Conservation (phyloP, 2,329 filamentous ascomycete species). For the Scedosporium dehoogii region DNA sequence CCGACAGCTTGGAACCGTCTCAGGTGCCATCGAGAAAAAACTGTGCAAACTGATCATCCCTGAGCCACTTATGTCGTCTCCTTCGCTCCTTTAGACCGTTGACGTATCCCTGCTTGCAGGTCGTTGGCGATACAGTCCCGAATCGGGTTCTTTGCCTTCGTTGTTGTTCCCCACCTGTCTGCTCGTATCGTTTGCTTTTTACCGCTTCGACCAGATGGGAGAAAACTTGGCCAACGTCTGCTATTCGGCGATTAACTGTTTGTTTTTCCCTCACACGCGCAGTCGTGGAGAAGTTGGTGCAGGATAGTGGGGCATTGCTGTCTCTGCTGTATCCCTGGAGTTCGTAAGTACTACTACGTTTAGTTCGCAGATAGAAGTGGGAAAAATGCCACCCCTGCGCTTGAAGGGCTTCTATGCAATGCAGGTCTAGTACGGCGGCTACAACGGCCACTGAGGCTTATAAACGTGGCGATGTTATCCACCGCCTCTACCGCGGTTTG, state of each 20-base stretch:
- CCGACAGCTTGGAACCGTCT: slow-evolving; percentile 5
- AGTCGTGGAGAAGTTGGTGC: not conserved
- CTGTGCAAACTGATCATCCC: not conserved
- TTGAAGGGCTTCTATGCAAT: not conserved
- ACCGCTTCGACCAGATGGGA: not conserved
- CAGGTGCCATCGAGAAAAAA: not conserved
- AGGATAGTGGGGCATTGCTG: no score
- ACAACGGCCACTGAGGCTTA: not conserved
- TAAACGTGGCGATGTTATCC: not conserved
- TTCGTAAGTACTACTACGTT: no score
- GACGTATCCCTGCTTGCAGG: not conserved
- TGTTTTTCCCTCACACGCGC: not conserved
- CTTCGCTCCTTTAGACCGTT: not conserved
- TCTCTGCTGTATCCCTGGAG: no score
- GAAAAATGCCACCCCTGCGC: not conserved
- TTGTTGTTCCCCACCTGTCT: not conserved
- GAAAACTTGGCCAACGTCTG: no score
- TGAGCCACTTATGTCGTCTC: not conserved
- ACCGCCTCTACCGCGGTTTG: not conserved
- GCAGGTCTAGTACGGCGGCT: not conserved
- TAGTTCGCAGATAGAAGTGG: not conserved
- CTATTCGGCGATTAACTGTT: no score
- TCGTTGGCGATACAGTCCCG: not conserved
- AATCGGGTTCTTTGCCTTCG: not conserved
- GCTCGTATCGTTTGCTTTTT: not conserved